Conservation (phyloP, 148 eudicot species). For the Beta vulgaris region DNA sequence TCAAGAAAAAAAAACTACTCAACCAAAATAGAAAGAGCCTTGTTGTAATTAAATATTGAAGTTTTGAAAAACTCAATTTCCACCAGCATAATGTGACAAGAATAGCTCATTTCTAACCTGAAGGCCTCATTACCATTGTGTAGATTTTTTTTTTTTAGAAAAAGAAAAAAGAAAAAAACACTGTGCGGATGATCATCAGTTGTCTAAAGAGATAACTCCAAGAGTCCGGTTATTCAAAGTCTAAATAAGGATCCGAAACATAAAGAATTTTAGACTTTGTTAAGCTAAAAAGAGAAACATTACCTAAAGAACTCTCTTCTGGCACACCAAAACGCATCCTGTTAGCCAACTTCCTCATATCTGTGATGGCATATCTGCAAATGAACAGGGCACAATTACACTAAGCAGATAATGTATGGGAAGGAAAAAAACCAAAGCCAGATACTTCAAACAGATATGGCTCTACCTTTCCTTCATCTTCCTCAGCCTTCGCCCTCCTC, state of each 20-base stretch:
- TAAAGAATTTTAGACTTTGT: not conserved
- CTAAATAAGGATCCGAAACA: not conserved
- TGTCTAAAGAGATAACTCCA: not conserved
- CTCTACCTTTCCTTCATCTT: conserved; percentile 92
- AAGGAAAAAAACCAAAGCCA: not conserved
- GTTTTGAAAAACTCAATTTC: not conserved
- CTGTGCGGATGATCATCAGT: conserved; percentile 4
- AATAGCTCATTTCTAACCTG: not conserved
- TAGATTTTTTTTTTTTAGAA: no score
- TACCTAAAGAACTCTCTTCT: conserved; percentile 94
- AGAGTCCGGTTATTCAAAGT: not conserved
- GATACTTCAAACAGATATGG: not conserved
- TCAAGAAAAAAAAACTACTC: conserved; percentile 2
- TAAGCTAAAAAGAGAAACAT: not conserved
- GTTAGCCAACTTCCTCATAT: conserved; percentile 94
- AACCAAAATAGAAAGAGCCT: not conserved
- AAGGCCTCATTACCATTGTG: not conserved
- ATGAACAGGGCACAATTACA: conserved; percentile 8
- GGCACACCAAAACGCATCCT: conserved; percentile 98
- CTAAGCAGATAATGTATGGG: not conserved
- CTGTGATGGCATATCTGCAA: conserved; percentile 84
- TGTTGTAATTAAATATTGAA: not conserved
- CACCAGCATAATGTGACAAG: conserved; percentile 13
- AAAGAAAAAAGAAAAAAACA: no score
- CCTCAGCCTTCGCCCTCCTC: conserved; percentile 93